phyloP scores from a whole-genome alignment of 2,329 filamentous ascomycete genomes.

The Trichoderma citrinoviride region DNA sequence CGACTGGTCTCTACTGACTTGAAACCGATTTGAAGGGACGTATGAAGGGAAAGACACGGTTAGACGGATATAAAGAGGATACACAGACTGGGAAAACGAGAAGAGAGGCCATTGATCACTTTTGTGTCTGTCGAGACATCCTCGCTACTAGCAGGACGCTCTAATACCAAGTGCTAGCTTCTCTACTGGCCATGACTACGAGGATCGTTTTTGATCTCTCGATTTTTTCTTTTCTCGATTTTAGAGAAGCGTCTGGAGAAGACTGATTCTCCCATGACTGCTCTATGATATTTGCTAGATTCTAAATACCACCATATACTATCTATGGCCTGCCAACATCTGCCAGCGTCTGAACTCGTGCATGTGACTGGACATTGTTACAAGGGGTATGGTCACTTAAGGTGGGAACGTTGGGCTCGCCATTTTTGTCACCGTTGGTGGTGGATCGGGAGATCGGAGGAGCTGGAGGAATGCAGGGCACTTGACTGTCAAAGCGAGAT shows the following conservation, averaged over 20 bases:
- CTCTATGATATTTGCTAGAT: not conserved
- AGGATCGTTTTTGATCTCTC: not conserved
- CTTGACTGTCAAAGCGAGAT: no score
- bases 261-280: not conserved
- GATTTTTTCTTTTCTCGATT: not conserved
- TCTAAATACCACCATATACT: not conserved
- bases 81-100: not conserved
- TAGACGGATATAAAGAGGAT: not conserved
- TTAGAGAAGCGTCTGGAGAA: conserved; percentile 6
- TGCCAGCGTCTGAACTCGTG: no score
- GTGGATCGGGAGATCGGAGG: no score
- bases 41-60: not conserved
- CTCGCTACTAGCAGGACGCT: not conserved
- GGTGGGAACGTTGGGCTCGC: not conserved
- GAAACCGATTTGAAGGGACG: not conserved
- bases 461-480: not conserved
- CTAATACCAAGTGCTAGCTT: conserved; percentile 4
- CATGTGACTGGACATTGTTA: not conserved
- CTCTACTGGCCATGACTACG: not conserved
- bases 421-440: not conserved
- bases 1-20: not conserved
- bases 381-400: no score
- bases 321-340: not conserved
- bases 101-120: not conserved
- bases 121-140: not conserved